phyloP scores from a whole-genome alignment of 2,329 filamentous ascomycete genomes.

The Tympanopsis confertula region DNA sequence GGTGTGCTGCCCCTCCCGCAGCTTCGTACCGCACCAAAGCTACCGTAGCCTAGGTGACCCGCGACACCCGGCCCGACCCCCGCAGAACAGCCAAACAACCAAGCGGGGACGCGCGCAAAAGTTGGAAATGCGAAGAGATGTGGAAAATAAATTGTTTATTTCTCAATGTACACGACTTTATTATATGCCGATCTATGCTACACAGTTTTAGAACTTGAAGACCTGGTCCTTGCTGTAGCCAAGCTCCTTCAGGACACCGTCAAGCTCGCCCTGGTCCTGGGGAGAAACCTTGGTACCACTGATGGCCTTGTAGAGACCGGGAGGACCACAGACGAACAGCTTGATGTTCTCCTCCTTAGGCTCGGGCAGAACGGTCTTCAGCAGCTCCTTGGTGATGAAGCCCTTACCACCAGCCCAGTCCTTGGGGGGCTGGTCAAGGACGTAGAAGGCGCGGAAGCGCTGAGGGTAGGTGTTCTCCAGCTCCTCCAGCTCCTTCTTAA shows the following conservation, averaged over 20 bases:
- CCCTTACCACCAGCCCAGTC: constrained; percentile 54
- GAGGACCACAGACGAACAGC: constrained; percentile 63
- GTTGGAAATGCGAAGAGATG: too few relatives aligned
- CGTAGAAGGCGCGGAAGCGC: constrained; percentile 63
- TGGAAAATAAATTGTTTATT: too few relatives aligned
- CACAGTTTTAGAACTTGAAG: constrained; percentile 65
- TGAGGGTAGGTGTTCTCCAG: constrained; percentile 64
- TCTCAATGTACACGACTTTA: background rate
- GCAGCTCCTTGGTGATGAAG: constrained; percentile 55
- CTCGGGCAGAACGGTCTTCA: constrained; percentile 62
- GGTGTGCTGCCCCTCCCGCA: too few relatives aligned
- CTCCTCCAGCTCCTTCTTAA: constrained; percentile 54
- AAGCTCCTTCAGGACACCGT: constrained; percentile 53
- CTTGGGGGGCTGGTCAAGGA: constrained; percentile 56
- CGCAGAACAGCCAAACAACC: too few relatives aligned
- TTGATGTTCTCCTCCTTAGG: constrained; percentile 65
- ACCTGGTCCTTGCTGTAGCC: constrained; percentile 64
- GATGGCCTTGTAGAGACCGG: constrained; percentile 61
- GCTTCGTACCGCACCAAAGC: too few relatives aligned
- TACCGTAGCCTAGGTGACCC: too few relatives aligned
- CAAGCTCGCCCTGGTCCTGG: constrained; percentile 57
- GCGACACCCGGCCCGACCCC: too few relatives aligned
- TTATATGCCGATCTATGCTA: background rate
- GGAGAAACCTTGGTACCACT: constrained; percentile 58
- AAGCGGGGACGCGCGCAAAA: too few relatives aligned